These are phyloP conservation scores for Penicillium sp. DNA, from an alignment of 2,329 filamentous ascomycete genomes.

Conservation along the genomic window DNA sequence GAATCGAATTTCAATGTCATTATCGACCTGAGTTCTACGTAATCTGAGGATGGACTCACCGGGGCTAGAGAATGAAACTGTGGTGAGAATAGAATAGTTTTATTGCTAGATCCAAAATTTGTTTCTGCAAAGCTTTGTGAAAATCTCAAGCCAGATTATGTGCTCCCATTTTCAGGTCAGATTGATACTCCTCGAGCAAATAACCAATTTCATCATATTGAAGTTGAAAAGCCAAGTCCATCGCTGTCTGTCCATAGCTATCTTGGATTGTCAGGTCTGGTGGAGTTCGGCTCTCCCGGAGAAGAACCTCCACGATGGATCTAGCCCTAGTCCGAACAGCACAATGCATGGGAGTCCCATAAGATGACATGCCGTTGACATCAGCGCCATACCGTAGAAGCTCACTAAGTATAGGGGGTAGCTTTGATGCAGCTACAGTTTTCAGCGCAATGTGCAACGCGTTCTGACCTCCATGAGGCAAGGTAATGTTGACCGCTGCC, in stretches of 20 bases:
- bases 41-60: no score
- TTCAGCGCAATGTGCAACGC: background rate
- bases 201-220: background rate
- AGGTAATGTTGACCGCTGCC: background rate
- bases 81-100: no score
- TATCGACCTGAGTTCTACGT: no score
- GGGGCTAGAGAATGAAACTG: no score
- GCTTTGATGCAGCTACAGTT: background rate
- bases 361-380: background rate
- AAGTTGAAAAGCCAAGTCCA: background rate
- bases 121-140: background rate
- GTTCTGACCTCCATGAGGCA: background rate
- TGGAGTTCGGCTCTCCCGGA: background rate
- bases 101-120: no score
- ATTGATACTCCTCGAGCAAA: background rate
- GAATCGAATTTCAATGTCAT: no score
- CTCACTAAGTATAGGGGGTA: background rate
- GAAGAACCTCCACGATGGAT: background rate
- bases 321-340: background rate
- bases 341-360: constrained; percentile 4
- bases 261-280: background rate
- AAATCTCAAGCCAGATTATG: background rate
- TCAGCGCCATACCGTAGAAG: constrained; percentile 1
- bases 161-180: no score
- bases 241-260: background rate